Percentiles rank a stretch among this genome's conserved stretches.
These are phyloP conservation scores for Canna indica DNA, from an alignment of 176 grass and related monocot species.

Conservation along the genomic window DNA sequence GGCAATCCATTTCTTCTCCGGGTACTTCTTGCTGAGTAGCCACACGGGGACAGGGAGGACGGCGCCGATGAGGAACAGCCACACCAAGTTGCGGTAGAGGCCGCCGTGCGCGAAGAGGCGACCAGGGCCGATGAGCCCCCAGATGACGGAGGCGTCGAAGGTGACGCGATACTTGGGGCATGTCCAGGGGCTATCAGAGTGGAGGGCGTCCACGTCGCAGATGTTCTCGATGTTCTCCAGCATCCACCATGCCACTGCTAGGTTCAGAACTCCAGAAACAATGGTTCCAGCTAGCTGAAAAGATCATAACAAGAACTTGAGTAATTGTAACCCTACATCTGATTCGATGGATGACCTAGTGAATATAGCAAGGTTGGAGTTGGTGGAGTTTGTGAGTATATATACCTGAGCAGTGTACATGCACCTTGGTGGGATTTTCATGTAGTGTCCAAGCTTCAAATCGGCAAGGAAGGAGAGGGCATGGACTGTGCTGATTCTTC, in stretches of 20 bases:
- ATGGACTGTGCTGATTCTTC: conserved; percentile 91
- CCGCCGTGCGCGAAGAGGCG: conserved; percentile 65
- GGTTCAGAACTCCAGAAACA: conserved; percentile 81
- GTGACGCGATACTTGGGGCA: conserved; percentile 97
- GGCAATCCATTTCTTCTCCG: conserved; percentile 94
- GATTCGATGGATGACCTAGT: no score
- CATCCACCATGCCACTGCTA: conserved; percentile 98
- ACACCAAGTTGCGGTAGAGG: conserved; percentile 91
- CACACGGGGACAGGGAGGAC: conserved; percentile 85
- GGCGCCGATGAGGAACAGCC: conserved; percentile 77
- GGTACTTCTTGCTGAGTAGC: conserved; percentile 69
- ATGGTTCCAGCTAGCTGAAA: conserved; percentile 78
- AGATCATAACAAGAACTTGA: not conserved
- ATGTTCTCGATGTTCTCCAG: conserved; percentile 89
- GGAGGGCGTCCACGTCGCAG: conserved; percentile 76
- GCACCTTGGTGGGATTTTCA: conserved; percentile 97
- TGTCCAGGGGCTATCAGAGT: conserved; percentile 93
- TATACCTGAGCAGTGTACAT: conserved; percentile 87
- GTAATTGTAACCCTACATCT: no score
- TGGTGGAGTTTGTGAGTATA: not conserved
- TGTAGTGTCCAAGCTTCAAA: conserved; percentile 96
- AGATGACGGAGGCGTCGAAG: conserved; percentile 94
- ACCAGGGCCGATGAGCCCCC: conserved; percentile 73
- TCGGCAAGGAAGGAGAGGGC: conserved; percentile 92
- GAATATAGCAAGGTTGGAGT: no score